A percentile compares a stretch with the other conserved stretches of the same genome.
Conservation (phyloP, 768 basidiomycete species). For the Galerina marginata region DNA sequence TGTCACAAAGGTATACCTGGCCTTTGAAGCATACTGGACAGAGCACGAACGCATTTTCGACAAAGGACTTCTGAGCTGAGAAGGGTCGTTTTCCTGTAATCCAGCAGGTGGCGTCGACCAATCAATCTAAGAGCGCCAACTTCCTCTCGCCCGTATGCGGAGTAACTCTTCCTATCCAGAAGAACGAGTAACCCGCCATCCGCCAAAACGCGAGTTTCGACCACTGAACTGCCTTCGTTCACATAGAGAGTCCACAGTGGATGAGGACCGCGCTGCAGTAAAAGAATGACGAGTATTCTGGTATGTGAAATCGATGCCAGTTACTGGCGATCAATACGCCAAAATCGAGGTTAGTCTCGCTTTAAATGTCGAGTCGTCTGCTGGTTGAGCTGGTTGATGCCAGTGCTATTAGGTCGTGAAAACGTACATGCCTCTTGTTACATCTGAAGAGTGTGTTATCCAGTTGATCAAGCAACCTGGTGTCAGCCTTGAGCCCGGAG, state of each 20-base stretch:
- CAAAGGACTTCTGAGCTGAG: slow-evolving; percentile 82
- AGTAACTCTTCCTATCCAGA: slow-evolving; percentile 15
- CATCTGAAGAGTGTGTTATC: slow-evolving; percentile 90
- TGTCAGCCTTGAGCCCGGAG: slow-evolving; percentile 94
- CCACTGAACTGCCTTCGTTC: slow-evolving; percentile 86
- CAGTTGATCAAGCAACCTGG: slow-evolving; percentile 99
- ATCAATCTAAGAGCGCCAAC: slow-evolving; percentile 96
- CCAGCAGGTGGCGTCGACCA: slow-evolving; percentile 84
- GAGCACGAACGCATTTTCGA: slow-evolving; percentile 96
- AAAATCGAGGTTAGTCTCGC: slow-evolving; percentile 83
- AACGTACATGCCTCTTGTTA: slow-evolving; percentile 99
- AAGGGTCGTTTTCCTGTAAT: too few species aligned
- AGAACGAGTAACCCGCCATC: too few species aligned
- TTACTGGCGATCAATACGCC: slow-evolving; percentile 96
- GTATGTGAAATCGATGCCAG: slow-evolving; percentile 43
- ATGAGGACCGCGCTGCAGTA: slow-evolving; percentile 86
- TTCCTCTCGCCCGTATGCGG: slow-evolving; percentile 93
- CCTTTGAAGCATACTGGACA: slow-evolving; percentile 85
- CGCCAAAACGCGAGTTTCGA: slow-evolving; percentile 3
- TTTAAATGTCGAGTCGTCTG: slow-evolving; percentile 14
- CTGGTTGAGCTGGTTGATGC: slow-evolving; percentile 5
- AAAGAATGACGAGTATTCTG: slow-evolving; percentile 28
- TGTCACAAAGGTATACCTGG: slow-evolving; percentile 92
- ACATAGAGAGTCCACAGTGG: slow-evolving; percentile 72
- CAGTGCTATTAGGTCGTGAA: slow-evolving; percentile 79